These are phyloP conservation scores for Gossypium stocksii DNA, from an alignment of 345 rosid species.

Conservation along the genomic window DNA sequence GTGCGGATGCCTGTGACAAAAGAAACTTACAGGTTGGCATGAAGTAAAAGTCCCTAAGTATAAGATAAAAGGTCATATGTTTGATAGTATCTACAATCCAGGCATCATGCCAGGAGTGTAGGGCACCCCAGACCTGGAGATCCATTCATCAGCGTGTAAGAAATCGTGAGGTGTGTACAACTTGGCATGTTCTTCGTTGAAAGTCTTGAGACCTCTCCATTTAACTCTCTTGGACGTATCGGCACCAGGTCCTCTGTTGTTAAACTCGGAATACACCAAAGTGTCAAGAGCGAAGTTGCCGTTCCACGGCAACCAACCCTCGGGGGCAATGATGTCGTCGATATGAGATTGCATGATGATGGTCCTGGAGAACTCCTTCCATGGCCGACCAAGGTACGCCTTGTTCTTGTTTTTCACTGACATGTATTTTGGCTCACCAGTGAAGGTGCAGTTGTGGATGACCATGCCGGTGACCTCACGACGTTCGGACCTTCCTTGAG, in stretches of 20 bases:
- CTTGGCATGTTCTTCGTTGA: conserved; percentile 19
- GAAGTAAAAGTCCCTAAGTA: background rate
- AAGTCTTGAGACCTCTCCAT: conserved; percentile 52
- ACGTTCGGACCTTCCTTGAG: conserved; percentile 52
- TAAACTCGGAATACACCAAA: conserved; percentile 48
- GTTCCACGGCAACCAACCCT: conserved; percentile 57
- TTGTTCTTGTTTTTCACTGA: conserved; percentile 32
- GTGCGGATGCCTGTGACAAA: background rate
- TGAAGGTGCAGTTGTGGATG: conserved; percentile 57
- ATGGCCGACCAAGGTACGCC: conserved; percentile 75
- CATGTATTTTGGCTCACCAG: conserved; percentile 34
- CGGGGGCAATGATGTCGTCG: conserved; percentile 48
- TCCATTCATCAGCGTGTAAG: conserved; percentile 43
- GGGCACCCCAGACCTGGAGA: conserved; percentile 44
- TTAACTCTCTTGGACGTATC: conserved; percentile 33
- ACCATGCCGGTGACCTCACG: conserved; percentile 48
- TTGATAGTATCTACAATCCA: conserved; percentile 5
- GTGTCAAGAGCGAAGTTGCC: conserved; percentile 50
- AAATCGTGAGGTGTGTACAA: conserved; percentile 34
- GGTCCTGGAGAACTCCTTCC: conserved; percentile 54
- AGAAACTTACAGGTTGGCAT: background rate
- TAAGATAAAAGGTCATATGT: background rate
- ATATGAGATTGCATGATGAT: conserved; percentile 51
- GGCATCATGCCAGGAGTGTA: conserved; percentile 35
- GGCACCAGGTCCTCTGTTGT: conserved; percentile 64